Percentiles rank a stretch among this genome's conserved stretches.
These are phyloP conservation scores for Phytophthora citricola DNA, from an alignment of 352 stramenopile genomes.

Conservation along the genomic window DNA sequence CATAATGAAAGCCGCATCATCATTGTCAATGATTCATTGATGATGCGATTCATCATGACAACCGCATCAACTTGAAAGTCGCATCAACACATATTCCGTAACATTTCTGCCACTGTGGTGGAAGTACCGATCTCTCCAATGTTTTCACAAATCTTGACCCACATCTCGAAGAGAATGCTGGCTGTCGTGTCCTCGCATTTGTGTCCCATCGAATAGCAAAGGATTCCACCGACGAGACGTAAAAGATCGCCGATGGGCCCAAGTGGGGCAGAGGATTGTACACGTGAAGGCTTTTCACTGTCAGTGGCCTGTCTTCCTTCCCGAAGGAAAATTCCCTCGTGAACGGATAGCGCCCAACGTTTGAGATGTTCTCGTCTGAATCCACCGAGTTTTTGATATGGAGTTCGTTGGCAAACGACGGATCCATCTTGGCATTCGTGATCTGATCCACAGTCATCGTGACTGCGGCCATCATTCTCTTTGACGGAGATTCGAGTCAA, in stretches of 20 bases:
- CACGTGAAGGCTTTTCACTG: conserved; percentile 36
- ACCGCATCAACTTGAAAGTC: no score
- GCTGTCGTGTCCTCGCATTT: conserved; percentile 38
- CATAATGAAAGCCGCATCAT: no score
- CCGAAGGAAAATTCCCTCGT: neutral
- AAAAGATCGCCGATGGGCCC: conserved; percentile 27
- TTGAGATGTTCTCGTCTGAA: no score
- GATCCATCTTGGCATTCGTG: conserved; percentile 16
- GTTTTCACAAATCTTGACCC: conserved; percentile 23
- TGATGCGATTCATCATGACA: no score
- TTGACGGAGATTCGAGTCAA: conserved; percentile 17
- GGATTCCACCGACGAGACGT: conserved; percentile 30
- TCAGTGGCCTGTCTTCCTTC: neutral
- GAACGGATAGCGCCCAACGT: no score
- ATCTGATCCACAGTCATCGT: conserved; percentile 27
- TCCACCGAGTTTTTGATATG: no score
- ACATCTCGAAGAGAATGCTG: conserved; percentile 21
- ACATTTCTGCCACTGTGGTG: no score
- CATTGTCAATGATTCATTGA: no score
- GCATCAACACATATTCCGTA: no score
- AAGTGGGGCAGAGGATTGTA: conserved; percentile 38
- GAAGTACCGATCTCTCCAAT: conserved; percentile 13
- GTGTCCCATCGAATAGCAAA: conserved; percentile 41
- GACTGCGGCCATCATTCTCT: conserved; percentile 10
- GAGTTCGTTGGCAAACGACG: no score